A percentile compares a stretch with the other conserved stretches of the same genome.
Conservation (phyloP, 1,139 yeast species). For the Taphrina flavorubra region DNA sequence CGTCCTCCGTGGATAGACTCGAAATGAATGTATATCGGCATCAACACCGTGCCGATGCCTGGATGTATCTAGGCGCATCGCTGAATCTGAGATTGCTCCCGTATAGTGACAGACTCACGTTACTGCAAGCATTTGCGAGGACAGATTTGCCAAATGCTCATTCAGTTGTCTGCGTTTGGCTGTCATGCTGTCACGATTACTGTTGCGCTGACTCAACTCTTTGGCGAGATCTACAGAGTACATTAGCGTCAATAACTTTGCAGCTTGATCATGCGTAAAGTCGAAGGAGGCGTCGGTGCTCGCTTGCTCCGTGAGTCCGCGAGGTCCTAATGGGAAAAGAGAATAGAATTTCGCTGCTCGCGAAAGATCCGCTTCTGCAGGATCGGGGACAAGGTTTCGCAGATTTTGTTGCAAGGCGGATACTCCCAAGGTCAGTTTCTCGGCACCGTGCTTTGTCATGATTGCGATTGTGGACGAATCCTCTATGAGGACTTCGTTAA, state of each 20-base stretch:
- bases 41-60: too few species aligned
- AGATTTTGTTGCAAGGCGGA: slow-evolving; percentile 40
- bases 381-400: slow-evolving; percentile 33
- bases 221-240: slow-evolving; percentile 32
- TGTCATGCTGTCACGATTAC: slow-evolving; percentile 14
- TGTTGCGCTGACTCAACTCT: not conserved
- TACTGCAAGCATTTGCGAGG: slow-evolving; percentile 15
- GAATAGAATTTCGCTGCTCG: slow-evolving; percentile 31
- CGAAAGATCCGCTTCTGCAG: slow-evolving; percentile 36
- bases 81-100: not conserved
- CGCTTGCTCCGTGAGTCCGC: slow-evolving; percentile 24
- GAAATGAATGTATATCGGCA: too few species aligned
- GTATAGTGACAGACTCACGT: not conserved
- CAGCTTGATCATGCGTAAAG: slow-evolving; percentile 30
- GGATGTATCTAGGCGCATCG: too few species aligned
- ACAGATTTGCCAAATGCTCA: slow-evolving; percentile 17
- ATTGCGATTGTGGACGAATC: slow-evolving; percentile 24
- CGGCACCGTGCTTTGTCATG: slow-evolving; percentile 32
- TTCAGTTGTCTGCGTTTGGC: slow-evolving; percentile 22
- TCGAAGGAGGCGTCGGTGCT: slow-evolving; percentile 7
- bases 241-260: slow-evolving; percentile 34
- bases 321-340: slow-evolving; percentile 14
- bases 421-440: slow-evolving; percentile 38
- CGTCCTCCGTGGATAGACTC: too few species aligned
- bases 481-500: slow-evolving; percentile 40